These are phyloP conservation scores for Cordyceps cicadae DNA, from an alignment of 2,329 filamentous ascomycete genomes.

Conservation along the genomic window DNA sequence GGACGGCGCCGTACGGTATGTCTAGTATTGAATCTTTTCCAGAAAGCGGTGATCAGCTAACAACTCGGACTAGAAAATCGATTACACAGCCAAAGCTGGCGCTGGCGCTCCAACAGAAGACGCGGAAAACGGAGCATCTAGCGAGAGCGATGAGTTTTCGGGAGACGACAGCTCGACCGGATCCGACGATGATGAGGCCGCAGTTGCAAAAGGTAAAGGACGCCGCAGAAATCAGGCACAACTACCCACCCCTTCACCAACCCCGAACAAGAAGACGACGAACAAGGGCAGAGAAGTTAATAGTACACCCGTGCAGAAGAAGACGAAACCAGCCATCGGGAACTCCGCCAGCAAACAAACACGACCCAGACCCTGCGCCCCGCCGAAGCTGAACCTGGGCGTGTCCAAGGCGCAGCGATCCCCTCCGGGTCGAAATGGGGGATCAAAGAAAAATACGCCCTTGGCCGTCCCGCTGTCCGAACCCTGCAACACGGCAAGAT, in stretches of 20 bases:
- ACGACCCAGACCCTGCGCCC: slow-evolving; percentile 5
- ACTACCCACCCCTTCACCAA: slow-evolving; percentile 18
- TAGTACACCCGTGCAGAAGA: slow-evolving; percentile 22
- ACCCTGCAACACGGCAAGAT: not conserved
- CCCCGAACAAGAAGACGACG: slow-evolving; percentile 19
- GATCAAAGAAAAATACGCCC: not conserved
- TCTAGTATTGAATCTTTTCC: not conserved
- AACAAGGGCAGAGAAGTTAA: slow-evolving; percentile 24
- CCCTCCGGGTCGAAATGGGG: not conserved
- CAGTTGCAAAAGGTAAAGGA: slow-evolving; percentile 28
- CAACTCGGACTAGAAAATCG: slow-evolving; percentile 22
- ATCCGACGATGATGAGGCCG: slow-evolving; percentile 16
- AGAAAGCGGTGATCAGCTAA: not conserved
- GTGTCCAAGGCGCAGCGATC: slow-evolving; percentile 25
- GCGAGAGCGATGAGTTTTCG: slow-evolving; percentile 6
- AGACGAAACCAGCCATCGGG: slow-evolving; percentile 16
- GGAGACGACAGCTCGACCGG: not conserved
- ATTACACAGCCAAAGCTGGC: slow-evolving; percentile 20
- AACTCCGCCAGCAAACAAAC: slow-evolving; percentile 16
- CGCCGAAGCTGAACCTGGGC: slow-evolving; percentile 10
- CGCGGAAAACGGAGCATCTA: not conserved
- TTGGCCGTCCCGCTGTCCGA: not conserved
- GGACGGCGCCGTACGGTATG: slow-evolving; percentile 55
- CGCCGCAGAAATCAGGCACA: slow-evolving; percentile 20
- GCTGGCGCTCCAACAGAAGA: not conserved